Evolutionary conservation across 192 early-diverging fungal species (phyloP).

Genomic region (Entomortierella chlamydospora): DNA sequence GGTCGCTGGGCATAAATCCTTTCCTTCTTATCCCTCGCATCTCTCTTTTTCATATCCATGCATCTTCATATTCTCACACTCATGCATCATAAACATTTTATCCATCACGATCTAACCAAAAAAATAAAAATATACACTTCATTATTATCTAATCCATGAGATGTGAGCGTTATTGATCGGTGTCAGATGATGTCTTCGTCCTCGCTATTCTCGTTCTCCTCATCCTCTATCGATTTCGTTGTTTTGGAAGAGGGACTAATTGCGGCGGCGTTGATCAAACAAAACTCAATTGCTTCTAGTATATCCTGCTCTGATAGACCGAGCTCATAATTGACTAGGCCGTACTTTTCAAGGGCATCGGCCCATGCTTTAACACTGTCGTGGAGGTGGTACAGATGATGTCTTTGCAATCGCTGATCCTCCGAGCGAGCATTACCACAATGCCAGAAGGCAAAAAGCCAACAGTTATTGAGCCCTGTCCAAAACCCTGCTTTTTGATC

Average conservation of each 20-base stretch:
- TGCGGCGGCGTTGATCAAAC: constrained; percentile 44
- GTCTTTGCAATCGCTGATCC: constrained; percentile 65
- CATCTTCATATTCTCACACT: not conserved
- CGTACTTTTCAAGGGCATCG: constrained; percentile 75
- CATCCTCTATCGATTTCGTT: not conserved
- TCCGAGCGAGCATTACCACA: constrained; percentile 59
- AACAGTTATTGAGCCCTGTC: constrained; percentile 80
- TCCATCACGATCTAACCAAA: no score
- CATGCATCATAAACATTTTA: no score
- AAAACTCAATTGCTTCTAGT: constrained; percentile 70
- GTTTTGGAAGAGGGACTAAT: not conserved
- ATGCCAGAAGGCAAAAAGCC: constrained; percentile 77
- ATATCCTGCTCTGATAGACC: constrained; percentile 86
- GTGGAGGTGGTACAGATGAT: constrained; percentile 69
- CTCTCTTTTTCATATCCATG: not conserved
- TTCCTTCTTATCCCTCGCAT: not conserved
- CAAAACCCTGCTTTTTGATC: constrained; percentile 75
- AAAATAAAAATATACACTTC: no score
- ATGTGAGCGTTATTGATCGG: no score
- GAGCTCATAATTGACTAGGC: constrained; percentile 87
- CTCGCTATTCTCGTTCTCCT: no score
- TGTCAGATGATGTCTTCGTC: no score
- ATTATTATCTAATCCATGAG: no score
- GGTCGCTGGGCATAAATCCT: constrained; percentile 40
- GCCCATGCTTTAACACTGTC: constrained; percentile 75